Evolutionary conservation across 2,329 filamentous ascomycete genomes (phyloP).

Genomic region (Hypoxylon sp.): DNA sequence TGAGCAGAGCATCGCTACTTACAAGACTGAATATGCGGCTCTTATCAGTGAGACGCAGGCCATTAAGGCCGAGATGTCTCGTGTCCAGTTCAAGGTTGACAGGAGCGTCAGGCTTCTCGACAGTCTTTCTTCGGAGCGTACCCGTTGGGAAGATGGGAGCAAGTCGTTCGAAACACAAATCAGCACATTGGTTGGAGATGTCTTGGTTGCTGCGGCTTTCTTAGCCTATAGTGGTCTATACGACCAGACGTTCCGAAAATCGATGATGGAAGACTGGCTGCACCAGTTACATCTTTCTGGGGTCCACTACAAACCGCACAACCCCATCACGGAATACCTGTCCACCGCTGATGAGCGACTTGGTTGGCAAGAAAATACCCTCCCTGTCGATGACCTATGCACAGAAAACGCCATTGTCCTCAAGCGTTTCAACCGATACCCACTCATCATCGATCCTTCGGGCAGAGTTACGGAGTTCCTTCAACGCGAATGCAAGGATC

Average conservation of each 20-base stretch:
- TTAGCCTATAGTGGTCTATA: conserved; percentile 96
- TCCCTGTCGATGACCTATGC: conserved; percentile 96
- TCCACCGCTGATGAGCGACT: conserved; percentile 96
- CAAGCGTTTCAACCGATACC: conserved; percentile 97
- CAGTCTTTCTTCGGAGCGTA: conserved; percentile 92
- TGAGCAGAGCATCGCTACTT: conserved; percentile 90
- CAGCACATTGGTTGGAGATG: conserved; percentile 93
- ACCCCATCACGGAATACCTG: conserved; percentile 94
- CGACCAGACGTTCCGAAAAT: conserved; percentile 97
- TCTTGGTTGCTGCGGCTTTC: conserved; percentile 96
- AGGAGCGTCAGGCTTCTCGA: conserved; percentile 94
- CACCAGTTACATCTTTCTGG: conserved; percentile 94
- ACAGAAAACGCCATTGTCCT: conserved; percentile 98
- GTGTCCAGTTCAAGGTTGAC: conserved; percentile 97
- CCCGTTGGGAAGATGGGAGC: conserved; percentile 96
- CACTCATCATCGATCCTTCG: conserved; percentile 97
- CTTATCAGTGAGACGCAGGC: conserved; percentile 97
- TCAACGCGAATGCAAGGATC: conserved; percentile 92
- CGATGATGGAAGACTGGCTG: conserved; percentile 97
- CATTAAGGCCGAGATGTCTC: conserved; percentile 96
- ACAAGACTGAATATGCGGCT: conserved; percentile 95
- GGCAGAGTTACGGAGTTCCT: conserved; percentile 95
- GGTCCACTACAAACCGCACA: conserved; percentile 91
- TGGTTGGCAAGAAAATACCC: conserved; percentile 91
- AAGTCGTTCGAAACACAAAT: conserved; percentile 99